Base-by-base conservation (phyloP, 805 yeast genomes). In the Candida germanica region DNA sequence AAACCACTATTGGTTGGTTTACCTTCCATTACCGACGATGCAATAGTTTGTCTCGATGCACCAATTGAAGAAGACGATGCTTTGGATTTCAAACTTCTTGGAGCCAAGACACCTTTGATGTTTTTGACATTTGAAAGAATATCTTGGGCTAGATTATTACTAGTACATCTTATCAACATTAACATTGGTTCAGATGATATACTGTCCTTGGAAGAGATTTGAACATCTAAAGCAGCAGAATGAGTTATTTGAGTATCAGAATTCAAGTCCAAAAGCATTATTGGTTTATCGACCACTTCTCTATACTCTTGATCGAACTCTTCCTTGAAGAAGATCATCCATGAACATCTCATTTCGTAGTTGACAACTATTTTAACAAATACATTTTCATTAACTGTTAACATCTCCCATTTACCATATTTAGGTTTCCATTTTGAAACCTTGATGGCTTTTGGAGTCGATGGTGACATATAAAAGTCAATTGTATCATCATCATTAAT, bases 321-420 rank as follows among this genome's bases (percentile, higher is more conserved):
- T 45, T 67, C 72, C 46, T 65, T 64, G 49, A 67, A 67, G 1
- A 63, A 51, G 30, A 67, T 49, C 33, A 67, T 38, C 72, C 72
- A 67, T 28, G 63, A 48, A 43, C 55, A 51, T 32, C 49, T 45
- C 30, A 50, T 34, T n/a, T 55, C 55, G 36, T 65, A 58, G 44
- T 65, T 64, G 11, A 58, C 61, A 5, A 54, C 69, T n/a, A 67
- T 54, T 43, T 66, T 66, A 25, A 61, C 36, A 42, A 65, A 67
- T 2, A 67, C 40, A 20, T 49, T 58, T 24, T 64, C 69, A 35
- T 51, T 56, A 8, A 58, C 46, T 0, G 72, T 65, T 31, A 67
- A 36, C 67, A 67, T 58, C 46, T 67, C 72, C 72, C 72, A 67
- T 38, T 65, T 66, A 2, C 71, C 73, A 28, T 53, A 59, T 23